A percentile compares a stretch with the other conserved stretches of the same genome.
Conservation (phyloP, 2,329 filamentous ascomycete genomes). For the Ophiostoma populinum region DNA sequence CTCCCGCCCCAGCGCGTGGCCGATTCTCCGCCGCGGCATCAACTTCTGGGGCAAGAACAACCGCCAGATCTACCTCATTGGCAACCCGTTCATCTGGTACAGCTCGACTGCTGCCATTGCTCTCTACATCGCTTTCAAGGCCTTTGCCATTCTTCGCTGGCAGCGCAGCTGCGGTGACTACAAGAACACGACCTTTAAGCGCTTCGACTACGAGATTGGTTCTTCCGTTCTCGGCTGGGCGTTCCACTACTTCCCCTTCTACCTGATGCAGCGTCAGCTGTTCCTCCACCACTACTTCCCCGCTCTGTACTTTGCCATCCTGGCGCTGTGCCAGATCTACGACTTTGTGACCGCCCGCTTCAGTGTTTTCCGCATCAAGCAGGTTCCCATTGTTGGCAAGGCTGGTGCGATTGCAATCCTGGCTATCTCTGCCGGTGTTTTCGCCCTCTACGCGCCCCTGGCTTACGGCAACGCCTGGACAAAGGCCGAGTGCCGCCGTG, state of each 20-base stretch:
- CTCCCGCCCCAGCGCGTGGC: conserved; percentile 86
- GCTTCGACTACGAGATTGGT: conserved; percentile 94
- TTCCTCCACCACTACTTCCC: conserved; percentile 99
- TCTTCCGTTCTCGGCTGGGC: conserved; percentile 84
- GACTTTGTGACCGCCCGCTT: conserved; percentile 71
- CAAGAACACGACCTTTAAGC: conserved; percentile 65
- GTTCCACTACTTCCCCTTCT: conserved; percentile 98
- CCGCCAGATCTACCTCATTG: conserved; percentile 90
- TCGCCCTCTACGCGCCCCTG: conserved; percentile 72
- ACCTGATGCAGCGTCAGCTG: conserved; percentile 90
- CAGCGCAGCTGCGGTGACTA: conserved; percentile 89
- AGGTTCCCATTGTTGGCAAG: conserved; percentile 58
- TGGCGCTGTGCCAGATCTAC: conserved; percentile 74
- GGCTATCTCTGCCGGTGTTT: conserved; percentile 54
- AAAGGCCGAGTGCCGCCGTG: conserved; percentile 63
- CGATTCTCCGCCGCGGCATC: conserved; percentile 79
- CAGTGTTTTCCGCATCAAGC: conserved; percentile 45
- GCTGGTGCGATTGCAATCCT: conserved; percentile 59
- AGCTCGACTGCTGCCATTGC: conserved; percentile 61
- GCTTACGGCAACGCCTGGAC: conserved; percentile 94
- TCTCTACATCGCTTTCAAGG: conserved; percentile 73
- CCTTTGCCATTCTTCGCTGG: conserved; percentile 74
- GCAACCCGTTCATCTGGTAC: conserved; percentile 94
- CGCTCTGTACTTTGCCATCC: conserved; percentile 84
- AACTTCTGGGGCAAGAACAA: conserved; percentile 97